Evolutionary conservation across 2,329 filamentous ascomycete species (phyloP), one percentile per base, ranked within the genome.

Genomic region (Pseudocercospora macadamiae): DNA sequence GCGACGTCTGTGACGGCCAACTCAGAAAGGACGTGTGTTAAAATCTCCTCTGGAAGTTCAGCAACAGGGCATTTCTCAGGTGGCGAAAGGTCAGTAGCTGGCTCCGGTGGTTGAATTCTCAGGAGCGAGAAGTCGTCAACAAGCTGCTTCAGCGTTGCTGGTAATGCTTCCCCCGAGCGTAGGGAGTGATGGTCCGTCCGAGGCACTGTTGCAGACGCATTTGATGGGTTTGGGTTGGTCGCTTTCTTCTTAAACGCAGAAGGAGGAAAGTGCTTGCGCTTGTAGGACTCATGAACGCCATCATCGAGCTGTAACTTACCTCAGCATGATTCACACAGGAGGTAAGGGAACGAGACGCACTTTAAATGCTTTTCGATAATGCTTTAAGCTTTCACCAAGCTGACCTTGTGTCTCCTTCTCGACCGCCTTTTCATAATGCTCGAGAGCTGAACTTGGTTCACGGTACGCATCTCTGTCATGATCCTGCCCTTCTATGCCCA

Each of bases 401-500:
- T 86, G 95, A 0, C 95, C 95, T 68, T 89, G 85, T 0, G 83
- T 84, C 76, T 99, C 95, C 74, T 88, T 92, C 75, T 96, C 89
- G 56, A 96, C 93, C 3, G 93, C 95, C 71, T 85, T 86, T 73
- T 97, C 95, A 69, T 95, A 97, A 74, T 96, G 90, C 68, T 97
- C 95, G 14, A 99, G 77, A 0, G 95, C 95, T 9, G 93, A 90
- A 19, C 80, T 79, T 3, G 89, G 89, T 66, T 89, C 83, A 59
- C 72, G 64, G 16, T 63, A 70, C 9, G 66, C 60, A 3, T 71
- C 64, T 61, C 73, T 66, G 8, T 73, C 64, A 26, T 74, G 66
- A 61, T 77, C 68, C 74, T 75, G 73, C 53, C 79, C 77, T 64
- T 67, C 68, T 16, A 36, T 49, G 4, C 76, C 77, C 44, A 80